These are phyloP conservation scores for Fonsecaea monophora DNA, from an alignment of 2,329 filamentous ascomycete genomes.

Conservation along the genomic window DNA sequence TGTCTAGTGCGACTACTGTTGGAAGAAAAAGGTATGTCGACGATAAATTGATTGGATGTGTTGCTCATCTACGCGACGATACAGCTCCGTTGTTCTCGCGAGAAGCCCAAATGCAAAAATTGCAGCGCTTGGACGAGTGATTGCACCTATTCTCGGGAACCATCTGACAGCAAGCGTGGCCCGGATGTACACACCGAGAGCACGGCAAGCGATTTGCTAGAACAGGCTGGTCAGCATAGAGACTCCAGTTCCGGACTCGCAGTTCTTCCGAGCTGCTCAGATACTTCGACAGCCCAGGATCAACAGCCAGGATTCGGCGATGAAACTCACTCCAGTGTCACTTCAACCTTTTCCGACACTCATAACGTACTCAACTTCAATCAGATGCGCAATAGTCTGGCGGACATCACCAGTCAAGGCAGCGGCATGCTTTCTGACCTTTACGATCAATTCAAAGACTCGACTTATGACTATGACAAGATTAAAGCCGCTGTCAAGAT, in stretches of 20 bases:
- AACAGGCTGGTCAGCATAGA: background rate
- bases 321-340: constrained; percentile 1
- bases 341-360: constrained; percentile 6
- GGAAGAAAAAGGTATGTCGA: constrained; percentile 21
- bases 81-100: constrained; percentile 16
- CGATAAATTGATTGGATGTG: background rate
- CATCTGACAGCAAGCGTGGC: background rate
- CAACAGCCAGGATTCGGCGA: background rate
- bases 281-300: background rate
- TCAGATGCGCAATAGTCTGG: background rate
- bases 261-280: background rate
- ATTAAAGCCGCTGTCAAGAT: constrained; percentile 14
- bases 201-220: background rate
- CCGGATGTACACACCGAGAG: background rate
- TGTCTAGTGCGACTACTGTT: constrained; percentile 18
- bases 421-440: constrained; percentile 13
- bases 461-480: constrained; percentile 19
- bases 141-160: constrained; percentile 15
- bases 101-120: constrained; percentile 21
- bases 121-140: constrained; percentile 17
- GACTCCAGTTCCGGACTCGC: background rate
- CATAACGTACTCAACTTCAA: background rate
- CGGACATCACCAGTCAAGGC: background rate
- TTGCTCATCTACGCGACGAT: background rate
- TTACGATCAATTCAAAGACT: constrained; percentile 2